Percentiles rank a stretch among this genome's conserved stretches.
These are phyloP conservation scores for Ambrosia hybrid DNA, from an alignment of 140 eudicot genomes.

Conservation along the genomic window DNA sequence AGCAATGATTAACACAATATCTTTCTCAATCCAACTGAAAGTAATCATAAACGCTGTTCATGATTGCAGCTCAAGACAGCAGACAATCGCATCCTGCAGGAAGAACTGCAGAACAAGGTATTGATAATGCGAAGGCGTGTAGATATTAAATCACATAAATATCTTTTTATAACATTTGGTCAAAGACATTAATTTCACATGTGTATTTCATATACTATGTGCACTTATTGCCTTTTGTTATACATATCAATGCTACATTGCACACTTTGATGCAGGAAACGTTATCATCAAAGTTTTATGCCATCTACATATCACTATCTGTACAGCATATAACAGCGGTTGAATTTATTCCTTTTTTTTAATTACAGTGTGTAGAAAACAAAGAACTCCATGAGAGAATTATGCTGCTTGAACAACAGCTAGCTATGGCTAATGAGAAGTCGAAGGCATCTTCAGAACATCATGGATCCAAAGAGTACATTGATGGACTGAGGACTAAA, in stretches of 20 bases:
- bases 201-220: neutral
- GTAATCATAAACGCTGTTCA: neutral
- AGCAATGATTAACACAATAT: neutral
- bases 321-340: neutral
- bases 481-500: conserved; percentile 68
- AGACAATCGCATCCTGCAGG: conserved; percentile 88
- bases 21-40: conserved; percentile 10
- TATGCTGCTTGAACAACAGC: conserved; percentile 66
- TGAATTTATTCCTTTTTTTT: conserved; percentile 3
- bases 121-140: conserved; percentile 7
- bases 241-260: neutral
- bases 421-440: conserved; percentile 52
- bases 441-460: conserved; percentile 37
- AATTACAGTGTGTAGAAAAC: conserved; percentile 71
- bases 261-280: neutral
- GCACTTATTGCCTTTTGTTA: neutral
- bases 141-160: neutral
- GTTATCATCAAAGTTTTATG: neutral
- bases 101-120: conserved; percentile 85
- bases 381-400: conserved; percentile 79
- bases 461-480: conserved; percentile 54
- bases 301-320: conserved; percentile 14
- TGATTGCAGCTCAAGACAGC: conserved; percentile 67
- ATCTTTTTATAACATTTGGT: conserved; percentile 19
- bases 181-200: conserved; percentile 1